A percentile compares a stretch with the other conserved stretches of the same genome.
phyloP scores from a whole-genome alignment of 768 basidiomycete genomes.

The Mycena amicta region DNA sequence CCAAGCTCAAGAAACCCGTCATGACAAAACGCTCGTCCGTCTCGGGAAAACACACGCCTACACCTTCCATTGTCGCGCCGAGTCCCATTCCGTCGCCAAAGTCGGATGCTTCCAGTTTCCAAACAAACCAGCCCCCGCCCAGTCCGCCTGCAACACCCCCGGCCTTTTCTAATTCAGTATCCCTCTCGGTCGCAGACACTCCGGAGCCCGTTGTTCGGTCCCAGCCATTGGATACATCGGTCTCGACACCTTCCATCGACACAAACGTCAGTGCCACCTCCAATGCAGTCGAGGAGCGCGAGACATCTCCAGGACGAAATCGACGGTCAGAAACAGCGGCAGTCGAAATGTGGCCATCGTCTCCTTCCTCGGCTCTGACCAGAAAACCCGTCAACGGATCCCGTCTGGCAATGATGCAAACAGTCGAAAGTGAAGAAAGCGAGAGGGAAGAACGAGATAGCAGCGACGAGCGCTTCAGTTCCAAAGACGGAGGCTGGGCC shows the following conservation, averaged over 20 bases:
- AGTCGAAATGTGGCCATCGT: conserved; percentile 22
- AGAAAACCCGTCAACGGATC: conserved; percentile 21
- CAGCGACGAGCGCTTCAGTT: conserved; percentile 8
- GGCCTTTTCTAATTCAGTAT: conserved; percentile 6
- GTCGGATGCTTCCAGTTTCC: conserved; percentile 1
- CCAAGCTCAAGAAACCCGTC: conserved; percentile 77
- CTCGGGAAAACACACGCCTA: conserved; percentile 22
- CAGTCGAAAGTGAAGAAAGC: conserved; percentile 18
- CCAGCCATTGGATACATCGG: conserved; percentile 11
- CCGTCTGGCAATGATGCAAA: conserved; percentile 17
- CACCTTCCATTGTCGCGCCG: conserved; percentile 5
- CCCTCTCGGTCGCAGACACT: conserved; percentile 10
- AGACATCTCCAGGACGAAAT: conserved; percentile 9
- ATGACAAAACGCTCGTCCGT: conserved; percentile 69
- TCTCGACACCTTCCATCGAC: conserved; percentile 16
- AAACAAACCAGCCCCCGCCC: conserved; percentile 19
- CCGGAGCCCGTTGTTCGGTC: conserved; percentile 9
- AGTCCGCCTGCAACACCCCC: conserved; percentile 14
- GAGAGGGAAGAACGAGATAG: conserved; percentile 1
- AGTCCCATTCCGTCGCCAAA: conserved; percentile 9
- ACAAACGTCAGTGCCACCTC: conserved; percentile 19
- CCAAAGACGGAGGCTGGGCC: conserved; percentile 18
- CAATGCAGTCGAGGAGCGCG: conserved; percentile 9
- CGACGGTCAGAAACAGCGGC: conserved; percentile 19
- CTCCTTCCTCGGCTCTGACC: conserved; percentile 13